Evolutionary conservation across 2,329 filamentous ascomycete genomes (phyloP).

Genomic region (Hypoxylon sp.): DNA sequence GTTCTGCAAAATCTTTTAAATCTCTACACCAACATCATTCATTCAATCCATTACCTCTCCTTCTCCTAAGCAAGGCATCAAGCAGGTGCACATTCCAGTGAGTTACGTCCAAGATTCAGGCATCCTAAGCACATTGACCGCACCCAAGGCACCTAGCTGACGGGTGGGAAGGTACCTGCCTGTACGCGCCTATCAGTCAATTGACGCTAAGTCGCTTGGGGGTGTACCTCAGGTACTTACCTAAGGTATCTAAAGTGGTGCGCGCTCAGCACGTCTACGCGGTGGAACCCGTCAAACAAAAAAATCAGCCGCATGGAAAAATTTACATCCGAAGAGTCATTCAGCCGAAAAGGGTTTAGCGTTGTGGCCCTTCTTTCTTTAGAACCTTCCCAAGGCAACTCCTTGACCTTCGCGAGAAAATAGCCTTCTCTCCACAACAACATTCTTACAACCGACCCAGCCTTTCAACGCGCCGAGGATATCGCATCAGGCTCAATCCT

Average conservation of each 20-base stretch:
- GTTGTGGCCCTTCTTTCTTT: conserved; percentile 41
- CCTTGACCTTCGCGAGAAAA: conserved; percentile 38
- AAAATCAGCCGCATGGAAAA: conserved; percentile 31
- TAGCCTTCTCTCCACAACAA: conserved; percentile 53
- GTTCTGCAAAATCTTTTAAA: too few species aligned
- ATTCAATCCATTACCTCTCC: too few species aligned
- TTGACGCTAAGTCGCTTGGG: too few species aligned
- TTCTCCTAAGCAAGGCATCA: too few species aligned
- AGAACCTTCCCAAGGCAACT: conserved; percentile 30
- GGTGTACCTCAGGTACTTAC: neutral
- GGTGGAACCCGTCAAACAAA: neutral
- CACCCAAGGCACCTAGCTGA: too few species aligned
- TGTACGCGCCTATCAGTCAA: neutral
- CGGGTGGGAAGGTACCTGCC: too few species aligned
- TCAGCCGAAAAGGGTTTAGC: conserved; percentile 48
- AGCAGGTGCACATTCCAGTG: too few species aligned
- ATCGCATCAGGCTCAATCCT: conserved; percentile 51
- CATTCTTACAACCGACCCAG: conserved; percentile 43
- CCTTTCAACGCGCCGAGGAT: conserved; percentile 63
- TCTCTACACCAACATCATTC: too few species aligned
- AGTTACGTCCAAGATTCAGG: too few species aligned
- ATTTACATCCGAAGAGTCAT: conserved; percentile 38
- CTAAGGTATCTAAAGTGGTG: neutral
- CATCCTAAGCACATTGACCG: too few species aligned
- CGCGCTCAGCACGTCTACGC: neutral